These are phyloP conservation scores for Monilinia vaccinii-corymbosi DNA, from an alignment of 2,329 filamentous ascomycete species.

Conservation along the genomic window DNA sequence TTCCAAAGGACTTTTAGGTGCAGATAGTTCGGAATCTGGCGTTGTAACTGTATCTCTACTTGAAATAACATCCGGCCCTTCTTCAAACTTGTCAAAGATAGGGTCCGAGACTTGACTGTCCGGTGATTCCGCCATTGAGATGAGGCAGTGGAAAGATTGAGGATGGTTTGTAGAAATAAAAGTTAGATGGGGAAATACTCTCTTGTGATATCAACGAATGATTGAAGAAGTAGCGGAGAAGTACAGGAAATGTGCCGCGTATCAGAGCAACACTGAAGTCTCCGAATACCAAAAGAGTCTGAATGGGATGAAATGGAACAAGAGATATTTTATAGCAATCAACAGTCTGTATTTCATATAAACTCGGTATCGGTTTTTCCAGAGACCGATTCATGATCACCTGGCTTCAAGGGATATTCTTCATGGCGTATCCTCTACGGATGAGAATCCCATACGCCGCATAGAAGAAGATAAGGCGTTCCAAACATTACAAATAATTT, in stretches of 20 bases:
- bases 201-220: not conserved
- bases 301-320: not conserved
- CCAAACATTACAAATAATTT: conserved; percentile 13
- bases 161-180: not conserved
- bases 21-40: conserved; percentile 24
- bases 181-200: not conserved
- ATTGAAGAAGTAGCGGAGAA: not conserved
- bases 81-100: conserved; percentile 23
- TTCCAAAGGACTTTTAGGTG: conserved; percentile 20
- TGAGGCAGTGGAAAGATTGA: not conserved
- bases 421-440: conserved; percentile 23
- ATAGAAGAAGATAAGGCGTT: conserved; percentile 11
- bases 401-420: conserved; percentile 22
- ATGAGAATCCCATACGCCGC: conserved; percentile 20
- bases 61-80: conserved; percentile 21
- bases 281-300: not conserved
- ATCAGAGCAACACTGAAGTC: not conserved
- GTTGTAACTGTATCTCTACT: conserved; percentile 21
- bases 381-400: conserved; percentile 18
- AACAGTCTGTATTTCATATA: not conserved
- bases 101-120: conserved; percentile 20
- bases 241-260: not conserved
- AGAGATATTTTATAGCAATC: conserved; percentile 3
- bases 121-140: conserved; percentile 18
- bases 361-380: not conserved